Conservation (phyloP, 2,329 filamentous ascomycete genomes). For the Aspergillus melleus region DNA sequence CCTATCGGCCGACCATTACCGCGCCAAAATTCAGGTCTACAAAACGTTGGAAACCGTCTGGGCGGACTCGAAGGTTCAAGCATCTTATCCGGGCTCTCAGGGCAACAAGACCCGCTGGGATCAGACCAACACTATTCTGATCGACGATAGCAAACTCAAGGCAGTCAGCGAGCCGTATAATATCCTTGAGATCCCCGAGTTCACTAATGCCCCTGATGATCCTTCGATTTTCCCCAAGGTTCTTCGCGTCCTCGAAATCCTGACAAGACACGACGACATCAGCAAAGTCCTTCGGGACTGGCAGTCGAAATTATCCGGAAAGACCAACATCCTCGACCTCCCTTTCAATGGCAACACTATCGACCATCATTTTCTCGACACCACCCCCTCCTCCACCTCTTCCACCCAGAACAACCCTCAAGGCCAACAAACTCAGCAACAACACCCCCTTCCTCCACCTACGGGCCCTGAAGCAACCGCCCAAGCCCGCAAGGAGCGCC, state of each 20-base stretch:
- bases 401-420: background rate
- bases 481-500: constrained; percentile 18
- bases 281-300: constrained; percentile 43
- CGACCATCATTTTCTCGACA: background rate
- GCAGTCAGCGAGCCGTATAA: constrained; percentile 81
- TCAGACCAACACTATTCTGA: constrained; percentile 82
- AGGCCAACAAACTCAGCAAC: background rate
- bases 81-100: constrained; percentile 38
- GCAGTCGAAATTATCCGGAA: constrained; percentile 19
- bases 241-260: constrained; percentile 53
- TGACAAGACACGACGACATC: constrained; percentile 52
- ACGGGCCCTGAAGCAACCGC: constrained; percentile 7
- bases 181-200: constrained; percentile 77
- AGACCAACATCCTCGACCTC: constrained; percentile 22
- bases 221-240: constrained; percentile 52
- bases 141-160: constrained; percentile 84
- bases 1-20: constrained; percentile 65
- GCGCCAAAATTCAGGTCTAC: constrained; percentile 77
- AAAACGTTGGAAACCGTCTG: constrained; percentile 79
- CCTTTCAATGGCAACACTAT: constrained; percentile 11
- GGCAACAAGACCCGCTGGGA: constrained; percentile 58
- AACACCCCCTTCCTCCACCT: background rate
- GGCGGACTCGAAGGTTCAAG: constrained; percentile 50
- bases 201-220: constrained; percentile 49
- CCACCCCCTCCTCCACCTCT: background rate